These are phyloP conservation scores for Hypoxylon intermedium DNA, from an alignment of 495 filamentous ascomycete species.

Conservation along the genomic window DNA sequence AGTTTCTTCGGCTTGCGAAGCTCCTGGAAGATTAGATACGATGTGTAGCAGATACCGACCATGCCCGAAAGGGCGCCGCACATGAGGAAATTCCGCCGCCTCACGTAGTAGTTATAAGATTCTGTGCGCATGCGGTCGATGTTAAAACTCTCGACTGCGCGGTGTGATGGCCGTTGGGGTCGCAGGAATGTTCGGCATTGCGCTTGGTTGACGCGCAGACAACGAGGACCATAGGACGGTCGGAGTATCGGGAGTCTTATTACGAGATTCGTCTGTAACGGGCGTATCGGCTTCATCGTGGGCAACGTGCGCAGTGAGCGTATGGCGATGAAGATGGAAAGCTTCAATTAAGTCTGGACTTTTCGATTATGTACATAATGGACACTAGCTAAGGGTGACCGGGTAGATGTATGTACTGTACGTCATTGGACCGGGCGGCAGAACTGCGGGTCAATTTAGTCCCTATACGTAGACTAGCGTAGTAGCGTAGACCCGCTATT, in stretches of 20 bases:
- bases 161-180: constrained; percentile 26
- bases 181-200: constrained; percentile 51
- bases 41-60: constrained; percentile 56
- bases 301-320: constrained; percentile 1
- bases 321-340: background rate
- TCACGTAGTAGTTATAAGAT: constrained; percentile 52
- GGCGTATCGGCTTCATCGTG: constrained; percentile 38
- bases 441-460: constrained; percentile 4
- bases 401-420: no score
- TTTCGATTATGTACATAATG: no score
- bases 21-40: constrained; percentile 49
- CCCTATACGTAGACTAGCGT: no score
- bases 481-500: no score
- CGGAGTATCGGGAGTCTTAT: constrained; percentile 13
- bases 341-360: background rate
- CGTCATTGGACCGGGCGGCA: background rate
- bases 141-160: constrained; percentile 55
- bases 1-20: constrained; percentile 47
- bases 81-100: constrained; percentile 55
- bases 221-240: background rate
- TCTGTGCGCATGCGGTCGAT: constrained; percentile 50
- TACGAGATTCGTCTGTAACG: constrained; percentile 18
- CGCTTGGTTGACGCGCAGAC: constrained; percentile 6
- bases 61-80: constrained; percentile 56
- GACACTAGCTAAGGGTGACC: no score